These are phyloP conservation scores for Leccinum olivaceopallidum DNA, from an alignment of 768 basidiomycete species.

Conservation along the genomic window DNA sequence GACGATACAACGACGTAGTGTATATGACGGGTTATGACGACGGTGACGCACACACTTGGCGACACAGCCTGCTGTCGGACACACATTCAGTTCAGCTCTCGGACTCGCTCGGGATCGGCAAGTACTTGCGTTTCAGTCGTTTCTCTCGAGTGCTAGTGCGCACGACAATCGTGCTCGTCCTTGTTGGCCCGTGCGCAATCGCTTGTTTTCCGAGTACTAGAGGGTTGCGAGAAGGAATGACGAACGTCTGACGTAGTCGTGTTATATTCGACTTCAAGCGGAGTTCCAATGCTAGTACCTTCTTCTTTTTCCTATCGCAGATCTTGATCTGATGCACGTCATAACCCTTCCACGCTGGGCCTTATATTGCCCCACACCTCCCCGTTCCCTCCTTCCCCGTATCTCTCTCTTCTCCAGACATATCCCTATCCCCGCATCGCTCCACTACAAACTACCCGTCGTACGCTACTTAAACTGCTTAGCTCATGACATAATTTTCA, in stretches of 20 bases:
- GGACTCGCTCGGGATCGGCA: constrained; percentile 20
- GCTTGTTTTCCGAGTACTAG: constrained; percentile 24
- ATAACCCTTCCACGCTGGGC: constrained; percentile 25
- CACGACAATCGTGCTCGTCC: constrained; percentile 15
- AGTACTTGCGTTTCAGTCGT: constrained; percentile 25
- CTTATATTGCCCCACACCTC: constrained; percentile 20
- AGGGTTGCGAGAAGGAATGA: constrained; percentile 38
- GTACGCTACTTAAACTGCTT: background rate
- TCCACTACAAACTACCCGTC: background rate
- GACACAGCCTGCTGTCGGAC: constrained; percentile 24
- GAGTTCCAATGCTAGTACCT: constrained; percentile 34
- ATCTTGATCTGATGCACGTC: constrained; percentile 38
- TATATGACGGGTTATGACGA: constrained; percentile 25
- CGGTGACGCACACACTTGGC: constrained; percentile 20
- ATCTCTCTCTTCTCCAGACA: background rate
- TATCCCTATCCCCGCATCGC: constrained; percentile 1
- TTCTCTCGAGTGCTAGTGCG: background rate
- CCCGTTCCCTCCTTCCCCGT: background rate
- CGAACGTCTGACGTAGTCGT: constrained; percentile 46
- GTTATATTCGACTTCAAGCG: constrained; percentile 44
- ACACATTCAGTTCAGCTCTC: constrained; percentile 21
- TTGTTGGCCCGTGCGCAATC: constrained; percentile 34
- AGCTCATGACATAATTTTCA: constrained; percentile 2
- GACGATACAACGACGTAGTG: constrained; percentile 22
- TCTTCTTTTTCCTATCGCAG: constrained; percentile 32